Conservation (phyloP, 2,329 filamentous ascomycete species). For the Dichotomopilus funicola region DNA sequence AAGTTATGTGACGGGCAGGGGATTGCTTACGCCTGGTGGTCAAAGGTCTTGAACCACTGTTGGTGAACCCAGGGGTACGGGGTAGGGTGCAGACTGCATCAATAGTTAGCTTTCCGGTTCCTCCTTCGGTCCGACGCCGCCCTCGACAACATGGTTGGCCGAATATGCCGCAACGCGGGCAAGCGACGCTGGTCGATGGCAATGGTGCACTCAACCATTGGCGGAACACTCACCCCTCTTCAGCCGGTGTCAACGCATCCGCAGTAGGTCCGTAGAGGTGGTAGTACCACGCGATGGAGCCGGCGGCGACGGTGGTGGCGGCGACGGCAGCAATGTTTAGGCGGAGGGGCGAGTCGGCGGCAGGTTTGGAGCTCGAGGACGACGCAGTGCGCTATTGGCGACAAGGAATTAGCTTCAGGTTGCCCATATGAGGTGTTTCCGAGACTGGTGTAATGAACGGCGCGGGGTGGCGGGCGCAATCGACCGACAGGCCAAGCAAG, state of each 20-base stretch:
- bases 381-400: slow-evolving; percentile 56
- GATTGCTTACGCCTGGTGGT: slow-evolving; percentile 81
- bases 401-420: slow-evolving; percentile 17
- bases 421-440: background rate
- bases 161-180: slow-evolving; percentile 25
- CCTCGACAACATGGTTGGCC: slow-evolving; percentile 9
- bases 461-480: slow-evolving; percentile 13
- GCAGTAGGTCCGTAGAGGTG: slow-evolving; percentile 87
- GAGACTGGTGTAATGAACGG: slow-evolving; percentile 2
- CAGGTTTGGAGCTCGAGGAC: slow-evolving; percentile 65
- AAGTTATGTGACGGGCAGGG: slow-evolving; percentile 9
- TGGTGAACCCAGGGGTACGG: slow-evolving; percentile 93
- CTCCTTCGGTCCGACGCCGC: background rate
- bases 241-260: slow-evolving; percentile 83
- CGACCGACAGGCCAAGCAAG: slow-evolving; percentile 1
- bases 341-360: slow-evolving; percentile 68
- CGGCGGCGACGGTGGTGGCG: slow-evolving; percentile 79
- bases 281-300: slow-evolving; percentile 94
- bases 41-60: slow-evolving; percentile 90
- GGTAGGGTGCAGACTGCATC: slow-evolving; percentile 75
- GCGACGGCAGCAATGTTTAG: slow-evolving; percentile 81
- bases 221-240: slow-evolving; percentile 81
- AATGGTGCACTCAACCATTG: background rate
- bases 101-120: slow-evolving; percentile 26
- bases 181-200: slow-evolving; percentile 14